Base-by-base conservation (phyloP, 2,329 filamentous ascomycete genomes). In the Hypoxylon sp. region DNA sequence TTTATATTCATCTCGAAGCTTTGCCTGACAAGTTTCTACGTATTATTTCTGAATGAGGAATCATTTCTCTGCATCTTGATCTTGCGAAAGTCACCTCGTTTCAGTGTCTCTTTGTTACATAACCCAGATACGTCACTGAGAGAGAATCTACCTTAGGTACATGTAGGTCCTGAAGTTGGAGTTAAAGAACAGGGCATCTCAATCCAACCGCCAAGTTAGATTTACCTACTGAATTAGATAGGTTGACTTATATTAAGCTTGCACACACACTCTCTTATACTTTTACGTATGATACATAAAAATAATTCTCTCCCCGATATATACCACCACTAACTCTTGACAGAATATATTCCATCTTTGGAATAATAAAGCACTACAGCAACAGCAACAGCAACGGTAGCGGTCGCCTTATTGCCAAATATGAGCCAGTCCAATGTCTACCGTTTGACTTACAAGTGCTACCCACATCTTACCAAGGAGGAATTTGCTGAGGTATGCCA, bases 401-500 rank as follows among this genome's bases (percentile, higher is more conserved):
- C 29, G 37, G 31, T 11, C 19, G 6, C 2, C 8, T 48, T 3
- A 4, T 17, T 42, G 19, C 32, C 19, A 17, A 53, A 61, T 5
- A 68, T 70, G 65, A 37, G 51, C 42, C n/a, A 21, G n/a, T 54
- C 63, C n/a, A 51, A 50, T 24, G 21, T 60, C 52, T 69, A 76
- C 57, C 73, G 77, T 17, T 76, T 78, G 13, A 81, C 81, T 11
- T 85, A 88, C 74, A 73, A 78, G 64, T 80, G 83, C 55, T 93
- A 90, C 75, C 91, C 91, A 6, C 87, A 86, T 65, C 83, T 93
- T 29, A 86, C 80, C 10, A 74, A 80, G 10, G 84, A 88, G 44
- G 90, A 93, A 75, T 93, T 93, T 70, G 80, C 86, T 58, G 85
- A 88, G 74, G 87, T 85, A 60, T 93, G 91, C 77, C 87, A 90